Evolutionary conservation across 164 flowering plant genomes (phyloP).

Genomic region (Euptelea pleiosperma): DNA sequence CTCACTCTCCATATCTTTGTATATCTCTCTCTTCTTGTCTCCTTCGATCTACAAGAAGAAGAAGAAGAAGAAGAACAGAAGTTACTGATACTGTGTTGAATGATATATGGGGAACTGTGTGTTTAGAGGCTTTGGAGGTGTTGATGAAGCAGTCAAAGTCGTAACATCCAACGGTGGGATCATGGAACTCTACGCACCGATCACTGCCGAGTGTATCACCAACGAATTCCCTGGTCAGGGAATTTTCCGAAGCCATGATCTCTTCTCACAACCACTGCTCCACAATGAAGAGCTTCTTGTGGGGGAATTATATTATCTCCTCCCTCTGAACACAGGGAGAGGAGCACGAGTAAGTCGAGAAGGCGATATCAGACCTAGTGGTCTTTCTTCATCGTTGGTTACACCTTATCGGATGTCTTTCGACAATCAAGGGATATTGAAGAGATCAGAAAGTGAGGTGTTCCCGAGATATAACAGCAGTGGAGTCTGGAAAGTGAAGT

Average conservation of each 20-base stretch:
- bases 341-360: conserved; percentile 11
- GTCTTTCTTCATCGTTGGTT: conserved; percentile 20
- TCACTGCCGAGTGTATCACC: conserved; percentile 59
- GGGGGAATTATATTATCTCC: conserved; percentile 69
- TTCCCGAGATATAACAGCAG: conserved; percentile 23
- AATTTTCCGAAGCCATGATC: conserved; percentile 47
- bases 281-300: conserved; percentile 50
- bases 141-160: conserved; percentile 41
- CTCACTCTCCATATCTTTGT: not conserved
- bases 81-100: not conserved
- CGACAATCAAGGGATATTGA: conserved; percentile 44
- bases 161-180: conserved; percentile 68
- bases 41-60: conserved; percentile 3
- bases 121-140: conserved; percentile 37
- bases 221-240: conserved; percentile 74
- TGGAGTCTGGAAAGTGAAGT: conserved; percentile 91
- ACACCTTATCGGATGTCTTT: conserved; percentile 81
- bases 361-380: conserved; percentile 42
- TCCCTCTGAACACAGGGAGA: conserved; percentile 35
- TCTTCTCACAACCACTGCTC: conserved; percentile 57
- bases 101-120: conserved; percentile 12
- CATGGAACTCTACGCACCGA: conserved; percentile 71
- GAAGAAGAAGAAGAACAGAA: not conserved
- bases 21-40: not conserved
- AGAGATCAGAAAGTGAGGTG: conserved; percentile 44